Evolutionary conservation across 345 rosid species (phyloP), one percentile per base, ranked within the genome.

Genomic region (Eucalyptus cloeziana): DNA sequence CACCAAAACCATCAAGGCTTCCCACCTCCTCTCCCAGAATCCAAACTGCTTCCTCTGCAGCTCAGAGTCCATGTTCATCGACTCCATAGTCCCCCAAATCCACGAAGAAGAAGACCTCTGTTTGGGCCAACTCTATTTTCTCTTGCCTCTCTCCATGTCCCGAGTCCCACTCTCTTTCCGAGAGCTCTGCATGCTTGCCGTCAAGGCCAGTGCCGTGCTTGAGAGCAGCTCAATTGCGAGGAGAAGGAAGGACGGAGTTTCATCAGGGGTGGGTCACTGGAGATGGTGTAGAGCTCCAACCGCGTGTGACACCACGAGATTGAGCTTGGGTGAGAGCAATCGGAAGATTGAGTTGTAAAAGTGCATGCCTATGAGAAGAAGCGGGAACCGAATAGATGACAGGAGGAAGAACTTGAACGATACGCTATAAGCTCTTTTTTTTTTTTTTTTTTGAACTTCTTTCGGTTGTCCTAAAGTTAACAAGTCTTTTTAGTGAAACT

Each of bases 91-190:
- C 81, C 81, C 81, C 24, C 81, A 21, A 71, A 33, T 71, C 24
- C 81, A 33, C 7, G 45, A 71, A 71, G 81, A 71, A 37, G 81
- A 71, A 71, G 81, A 71, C 12, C 44, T 71, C 45, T 71, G 81
- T 37, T 37, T 71, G 45, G 81, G 27, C 96, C 44, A 94, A 89
- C 79, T 95, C 96, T 49, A 96, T 94, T 31, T 97, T 92, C 89
- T 93, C 96, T 88, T 95, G 81, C 81, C 81, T 19, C 81, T 97
- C 86, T 95, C 98, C 96, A 95, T 92, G 89, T 88, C 92, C 89
- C 92, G 19, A 58, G 44, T 49, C 58, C 76, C 79, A 47, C 62
- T 43, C n/a, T 54, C 43, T 43, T 40, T 51, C 3, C 31, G 81
- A 89, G 30, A 10, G 58, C 44, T 71, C 81, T 71, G 81, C 81